phyloP scores from a whole-genome alignment of 2,329 filamentous ascomycete genomes.

The Bipolaris cookei region DNA sequence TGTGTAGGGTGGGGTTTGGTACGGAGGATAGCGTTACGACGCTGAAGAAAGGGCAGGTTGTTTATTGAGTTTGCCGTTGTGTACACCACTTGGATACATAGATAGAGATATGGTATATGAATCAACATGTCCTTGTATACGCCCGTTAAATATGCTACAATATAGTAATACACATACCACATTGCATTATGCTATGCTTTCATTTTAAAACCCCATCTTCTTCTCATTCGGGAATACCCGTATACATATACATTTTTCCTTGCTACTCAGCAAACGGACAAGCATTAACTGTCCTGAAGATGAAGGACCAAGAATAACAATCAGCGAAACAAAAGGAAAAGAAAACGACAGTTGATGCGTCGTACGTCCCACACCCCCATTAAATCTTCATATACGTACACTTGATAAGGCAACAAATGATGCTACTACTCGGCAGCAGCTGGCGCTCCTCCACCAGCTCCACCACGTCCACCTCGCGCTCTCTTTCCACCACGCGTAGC shows the following conservation, averaged over 20 bases:
- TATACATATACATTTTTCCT: no score
- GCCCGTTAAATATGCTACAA: no score
- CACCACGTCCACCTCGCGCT: conserved; percentile 33
- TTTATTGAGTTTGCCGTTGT: neutral
- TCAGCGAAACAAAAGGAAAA: no score
- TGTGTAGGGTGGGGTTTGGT: neutral
- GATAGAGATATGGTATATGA: no score
- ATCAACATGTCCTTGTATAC: no score
- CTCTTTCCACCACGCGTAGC: conserved; percentile 41
- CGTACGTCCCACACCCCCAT: neutral
- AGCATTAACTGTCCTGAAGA: no score
- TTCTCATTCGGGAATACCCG: no score
- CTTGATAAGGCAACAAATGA: neutral
- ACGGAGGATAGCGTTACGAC: neutral
- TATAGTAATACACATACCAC: no score
- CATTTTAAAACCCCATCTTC: no score
- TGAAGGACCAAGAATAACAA: no score
- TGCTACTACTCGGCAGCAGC: conserved; percentile 13
- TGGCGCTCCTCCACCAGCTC: conserved; percentile 18
- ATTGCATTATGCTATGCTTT: no score
- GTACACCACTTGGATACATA: neutral
- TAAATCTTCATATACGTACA: neutral
- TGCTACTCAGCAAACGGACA: no score
- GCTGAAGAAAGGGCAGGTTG: neutral
- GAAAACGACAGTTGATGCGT: neutral